Base-by-base conservation (phyloP, 2,329 filamentous ascomycete species). In the Apiospora arundinis region DNA sequence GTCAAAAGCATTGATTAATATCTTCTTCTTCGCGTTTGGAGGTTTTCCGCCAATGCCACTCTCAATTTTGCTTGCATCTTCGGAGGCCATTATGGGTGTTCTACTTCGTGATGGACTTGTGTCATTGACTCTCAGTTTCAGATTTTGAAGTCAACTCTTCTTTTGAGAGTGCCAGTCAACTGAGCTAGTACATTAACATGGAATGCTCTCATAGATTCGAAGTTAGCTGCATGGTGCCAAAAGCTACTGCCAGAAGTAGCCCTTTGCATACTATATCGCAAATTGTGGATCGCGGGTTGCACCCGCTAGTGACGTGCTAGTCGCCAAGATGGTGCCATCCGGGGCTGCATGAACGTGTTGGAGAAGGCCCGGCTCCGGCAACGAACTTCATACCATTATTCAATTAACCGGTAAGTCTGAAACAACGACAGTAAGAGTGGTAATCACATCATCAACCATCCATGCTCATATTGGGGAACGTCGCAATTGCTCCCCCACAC, bases 1-100 rank as follows among this genome's bases (percentile, higher is more conserved):
- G 72, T 91, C 90, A 74, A 92, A 91, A 2, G 89, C 90, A 81
- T 91, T 92, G 66, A 92, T 81, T 7, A 91, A 77, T 18, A 91
- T 90, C 37, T 87, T 83, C 74, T 88, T 89, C 77, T 85, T 87
- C 7, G 73, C 14, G 14, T 11, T 42, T 42, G 12, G 40, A 42
- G 37, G 37, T 40, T 40, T 9, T 8, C 1, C 25, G 12, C 18
- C 25, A 11, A 8, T 14, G 21, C 11, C 37, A 9, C 18, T 23
- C 32, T 11, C 23, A 1, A 9, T 18, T 4, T 12, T 66, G 12
- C 21, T 25, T 18, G 21, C 14, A 25, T 16, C 23, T 18, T 66
- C 37, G 0, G 63, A 16, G 1, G 63, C 37, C 63, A 66, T 66
- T 2, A 5, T 18, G 37, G 40, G 11, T 44, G 46, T 28, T 8